Evolutionary conservation across 495 filamentous ascomycete species (phyloP).

Genomic region (Penicillium riverlandense): DNA sequence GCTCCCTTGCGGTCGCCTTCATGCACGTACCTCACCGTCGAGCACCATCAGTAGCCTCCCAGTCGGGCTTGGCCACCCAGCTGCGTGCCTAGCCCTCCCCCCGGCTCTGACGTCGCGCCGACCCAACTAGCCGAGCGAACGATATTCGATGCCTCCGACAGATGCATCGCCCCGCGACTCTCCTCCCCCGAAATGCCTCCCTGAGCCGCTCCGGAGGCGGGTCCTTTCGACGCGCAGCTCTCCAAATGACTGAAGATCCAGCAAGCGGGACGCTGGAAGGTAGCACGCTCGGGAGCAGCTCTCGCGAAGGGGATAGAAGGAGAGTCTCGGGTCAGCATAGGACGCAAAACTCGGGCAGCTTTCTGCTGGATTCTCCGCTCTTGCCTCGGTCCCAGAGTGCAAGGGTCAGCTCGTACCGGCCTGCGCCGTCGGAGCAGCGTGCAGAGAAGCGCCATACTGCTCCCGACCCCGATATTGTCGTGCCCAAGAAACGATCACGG

Average conservation of each 20-base stretch:
- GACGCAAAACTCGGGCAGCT: constrained; percentile 35
- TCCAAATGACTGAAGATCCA: constrained; percentile 25
- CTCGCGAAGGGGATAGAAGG: constrained; percentile 28
- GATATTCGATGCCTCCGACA: constrained; percentile 10
- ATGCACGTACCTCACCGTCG: constrained; percentile 13
- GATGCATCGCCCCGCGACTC: constrained; percentile 7
- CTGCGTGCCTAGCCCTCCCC: constrained; percentile 6
- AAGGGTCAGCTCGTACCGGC: constrained; percentile 16
- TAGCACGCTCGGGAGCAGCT: constrained; percentile 33
- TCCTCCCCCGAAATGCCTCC: constrained; percentile 1
- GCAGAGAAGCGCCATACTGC: constrained; percentile 22
- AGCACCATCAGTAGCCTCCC: constrained; percentile 16
- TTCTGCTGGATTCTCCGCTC: constrained; percentile 31
- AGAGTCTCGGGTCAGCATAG: constrained; percentile 18
- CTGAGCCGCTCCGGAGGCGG: constrained; percentile 11
- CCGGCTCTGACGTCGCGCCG: constrained; percentile 18
- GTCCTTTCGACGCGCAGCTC: constrained; percentile 9
- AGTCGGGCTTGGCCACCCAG: constrained; percentile 17
- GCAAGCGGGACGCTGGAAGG: constrained; percentile 33
- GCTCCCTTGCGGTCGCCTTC: constrained; percentile 1
- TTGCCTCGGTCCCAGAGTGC: constrained; percentile 25
- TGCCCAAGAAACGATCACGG: constrained; percentile 33
- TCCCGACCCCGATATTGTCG: constrained; percentile 23
- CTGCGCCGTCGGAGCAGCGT: constrained; percentile 19
- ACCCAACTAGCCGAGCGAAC: constrained; percentile 9